Conservation (phyloP, 108 stramenopile species). For the Conticribra guillardii region DNA sequence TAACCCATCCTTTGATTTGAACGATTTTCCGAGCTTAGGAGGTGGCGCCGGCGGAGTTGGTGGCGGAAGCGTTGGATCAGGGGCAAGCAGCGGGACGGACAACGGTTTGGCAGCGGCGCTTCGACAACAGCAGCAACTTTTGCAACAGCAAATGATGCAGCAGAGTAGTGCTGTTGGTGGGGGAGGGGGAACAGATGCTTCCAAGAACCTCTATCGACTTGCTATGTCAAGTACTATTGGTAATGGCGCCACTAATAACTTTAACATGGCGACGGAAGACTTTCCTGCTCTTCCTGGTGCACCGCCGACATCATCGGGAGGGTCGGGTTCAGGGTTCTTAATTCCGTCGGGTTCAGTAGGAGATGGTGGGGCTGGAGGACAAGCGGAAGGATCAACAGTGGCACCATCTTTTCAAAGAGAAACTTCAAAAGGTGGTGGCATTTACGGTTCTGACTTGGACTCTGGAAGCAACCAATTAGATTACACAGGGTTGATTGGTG, state of each 20-base stretch:
- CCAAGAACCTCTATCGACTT: slow-evolving; percentile 75
- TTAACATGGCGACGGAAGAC: slow-evolving; percentile 85
- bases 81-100: slow-evolving; percentile 38
- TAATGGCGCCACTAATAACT: slow-evolving; percentile 63
- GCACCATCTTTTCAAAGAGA: slow-evolving; percentile 18
- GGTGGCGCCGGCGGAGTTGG: slow-evolving; percentile 51
- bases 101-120: slow-evolving; percentile 76
- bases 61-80: slow-evolving; percentile 32
- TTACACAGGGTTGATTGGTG: slow-evolving; percentile 51
- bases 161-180: slow-evolving; percentile 1
- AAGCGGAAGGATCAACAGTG: slow-evolving; percentile 29
- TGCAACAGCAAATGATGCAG: slow-evolving; percentile 79
- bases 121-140: slow-evolving; percentile 70
- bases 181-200: slow-evolving; percentile 20
- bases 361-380: slow-evolving; percentile 29
- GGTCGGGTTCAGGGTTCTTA: slow-evolving; percentile 2
- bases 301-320: background rate
- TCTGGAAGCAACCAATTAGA: slow-evolving; percentile 45
- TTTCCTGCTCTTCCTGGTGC: slow-evolving; percentile 68
- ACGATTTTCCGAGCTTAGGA: slow-evolving; percentile 87
- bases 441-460: slow-evolving; percentile 12
- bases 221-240: slow-evolving; percentile 65
- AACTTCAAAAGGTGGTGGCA: slow-evolving; percentile 26
- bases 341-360: slow-evolving; percentile 12
- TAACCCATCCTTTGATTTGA: slow-evolving; percentile 74